Conservation (phyloP, 257 asterid species). For the Oldenlandia corymbosa region DNA sequence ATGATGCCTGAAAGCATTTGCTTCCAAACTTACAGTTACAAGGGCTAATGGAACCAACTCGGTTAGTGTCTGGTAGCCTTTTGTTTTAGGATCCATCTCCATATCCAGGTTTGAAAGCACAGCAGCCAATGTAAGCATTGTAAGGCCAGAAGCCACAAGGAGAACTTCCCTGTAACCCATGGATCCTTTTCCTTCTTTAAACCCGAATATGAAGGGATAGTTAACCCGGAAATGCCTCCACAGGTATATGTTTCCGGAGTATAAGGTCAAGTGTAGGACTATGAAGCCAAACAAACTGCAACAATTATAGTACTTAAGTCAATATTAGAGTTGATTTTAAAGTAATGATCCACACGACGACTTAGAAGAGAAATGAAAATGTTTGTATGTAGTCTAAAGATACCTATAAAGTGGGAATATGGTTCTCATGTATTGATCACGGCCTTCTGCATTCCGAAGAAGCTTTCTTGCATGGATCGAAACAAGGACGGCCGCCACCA, state of each 20-base stretch:
- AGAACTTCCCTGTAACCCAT: slow-evolving; percentile 64
- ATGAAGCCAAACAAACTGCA: slow-evolving; percentile 62
- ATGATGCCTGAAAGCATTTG: neutral
- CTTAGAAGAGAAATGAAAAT: neutral
- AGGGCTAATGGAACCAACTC: slow-evolving; percentile 68
- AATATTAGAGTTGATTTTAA: too few relatives aligned
- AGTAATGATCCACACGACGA: too few relatives aligned
- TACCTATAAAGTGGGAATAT: slow-evolving; percentile 87
- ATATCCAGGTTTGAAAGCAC: slow-evolving; percentile 61
- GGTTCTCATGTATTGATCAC: slow-evolving; percentile 49
- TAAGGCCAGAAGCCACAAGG: slow-evolving; percentile 70
- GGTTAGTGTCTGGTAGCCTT: slow-evolving; percentile 30
- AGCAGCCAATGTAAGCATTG: slow-evolving; percentile 57
- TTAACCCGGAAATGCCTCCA: slow-evolving; percentile 74
- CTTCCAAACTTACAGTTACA: slow-evolving; percentile 40
- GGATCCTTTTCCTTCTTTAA: slow-evolving; percentile 56
- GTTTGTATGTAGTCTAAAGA: neutral
- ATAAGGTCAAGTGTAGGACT: slow-evolving; percentile 74
- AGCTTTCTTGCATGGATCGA: slow-evolving; percentile 45
- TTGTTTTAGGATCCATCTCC: slow-evolving; percentile 63
- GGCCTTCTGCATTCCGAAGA: slow-evolving; percentile 32
- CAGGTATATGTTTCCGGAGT: slow-evolving; percentile 44
- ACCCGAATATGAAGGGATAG: slow-evolving; percentile 71
- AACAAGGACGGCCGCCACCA: slow-evolving; percentile 38
- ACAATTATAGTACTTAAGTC: too few relatives aligned